Evolutionary conservation across 257 asterid genomes (phyloP), one percentile per base, ranked within the genome.

Genomic region (Nicotiana tomentosiformis): DNA sequence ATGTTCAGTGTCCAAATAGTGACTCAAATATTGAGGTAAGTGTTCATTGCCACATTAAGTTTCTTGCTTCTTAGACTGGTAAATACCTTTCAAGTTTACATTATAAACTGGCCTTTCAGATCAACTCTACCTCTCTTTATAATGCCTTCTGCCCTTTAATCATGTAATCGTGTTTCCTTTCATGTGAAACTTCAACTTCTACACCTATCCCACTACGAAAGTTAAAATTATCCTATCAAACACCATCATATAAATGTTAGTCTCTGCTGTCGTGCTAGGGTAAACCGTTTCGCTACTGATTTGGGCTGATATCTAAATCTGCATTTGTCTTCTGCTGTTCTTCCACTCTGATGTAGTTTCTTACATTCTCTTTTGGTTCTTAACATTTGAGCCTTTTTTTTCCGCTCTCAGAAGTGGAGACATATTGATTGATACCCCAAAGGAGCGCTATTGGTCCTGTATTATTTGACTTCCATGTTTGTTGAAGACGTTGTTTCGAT

Each of bases 11-110:
- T 77, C 91, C 84, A 85, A 77, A 66, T 55, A 53, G 35, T 20
- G 91, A 84, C 65, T 74, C 90, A 46, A 74, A 86, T 82, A 80
- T 77, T 81, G 80, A 61, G 77, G 98, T 91, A 79, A 89, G 94
- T 77, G 16, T 83, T 11, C 11, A 23, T 82, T 76, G 46, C 15
- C 57, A 29, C 30, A 17, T 56, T 58, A 9, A 43, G 51, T 43
- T 8, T 43, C 51, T 43, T 43, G 51, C 51, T 9, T 43, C 51
- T 9, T 43, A 39, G 49, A 39, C 49, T 39, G 49, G 49, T 39
- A 43, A 43, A 9, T 43, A 9, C 12, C 51, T 43, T 9, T 43
- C 51, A 43, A 43, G 51, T 43, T 43, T 9, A 9, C 12, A 43
- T 43, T 9, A 9, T 43, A 43, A 43, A 43, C 51, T 43, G 51